Percentiles rank a stretch among this genome's conserved stretches.
These are phyloP conservation scores for Pulveroboletus sp. DNA, from an alignment of 768 basidiomycete species.

Conservation along the genomic window DNA sequence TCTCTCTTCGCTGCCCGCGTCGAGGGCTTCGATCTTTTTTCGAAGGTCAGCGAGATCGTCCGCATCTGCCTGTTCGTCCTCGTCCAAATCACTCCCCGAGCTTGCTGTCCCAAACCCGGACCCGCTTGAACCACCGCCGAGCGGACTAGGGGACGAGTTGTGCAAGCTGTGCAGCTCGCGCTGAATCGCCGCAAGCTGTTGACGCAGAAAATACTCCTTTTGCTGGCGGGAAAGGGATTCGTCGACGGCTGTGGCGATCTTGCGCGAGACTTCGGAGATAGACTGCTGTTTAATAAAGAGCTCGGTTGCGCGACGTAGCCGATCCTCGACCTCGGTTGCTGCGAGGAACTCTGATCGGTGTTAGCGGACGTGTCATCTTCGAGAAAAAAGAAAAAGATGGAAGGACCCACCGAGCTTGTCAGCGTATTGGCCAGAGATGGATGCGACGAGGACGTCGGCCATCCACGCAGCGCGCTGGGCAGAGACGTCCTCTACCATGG, in stretches of 20 bases:
- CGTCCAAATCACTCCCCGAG: conserved; percentile 53
- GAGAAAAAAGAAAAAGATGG: not conserved
- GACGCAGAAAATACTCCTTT: conserved; percentile 82
- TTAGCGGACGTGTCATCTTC: not conserved
- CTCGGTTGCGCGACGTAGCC: conserved; percentile 62
- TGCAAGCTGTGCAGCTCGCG: conserved; percentile 64
- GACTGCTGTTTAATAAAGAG: conserved; percentile 73
- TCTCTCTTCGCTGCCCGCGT: conserved; percentile 70
- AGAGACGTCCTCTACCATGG: conserved; percentile 69
- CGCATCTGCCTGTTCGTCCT: conserved; percentile 76
- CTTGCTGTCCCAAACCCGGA: conserved; percentile 26
- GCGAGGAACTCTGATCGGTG: conserved; percentile 51
- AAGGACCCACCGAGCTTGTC: conserved; percentile 64
- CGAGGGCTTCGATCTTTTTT: conserved; percentile 71
- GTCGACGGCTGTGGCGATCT: conserved; percentile 75
- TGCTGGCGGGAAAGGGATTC: conserved; percentile 85
- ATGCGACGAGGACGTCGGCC: conserved; percentile 69
- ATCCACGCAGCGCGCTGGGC: conserved; percentile 64
- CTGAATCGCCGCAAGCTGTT: conserved; percentile 77
- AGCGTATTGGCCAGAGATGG: conserved; percentile 52
- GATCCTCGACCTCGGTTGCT: conserved; percentile 55
- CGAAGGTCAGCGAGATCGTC: conserved; percentile 74
- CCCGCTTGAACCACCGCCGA: conserved; percentile 7
- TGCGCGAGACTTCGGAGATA: conserved; percentile 76
- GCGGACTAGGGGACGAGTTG: conserved; percentile 27